Base-by-base conservation (phyloP, 148 eudicot genomes). In the Rheum nobile region DNA sequence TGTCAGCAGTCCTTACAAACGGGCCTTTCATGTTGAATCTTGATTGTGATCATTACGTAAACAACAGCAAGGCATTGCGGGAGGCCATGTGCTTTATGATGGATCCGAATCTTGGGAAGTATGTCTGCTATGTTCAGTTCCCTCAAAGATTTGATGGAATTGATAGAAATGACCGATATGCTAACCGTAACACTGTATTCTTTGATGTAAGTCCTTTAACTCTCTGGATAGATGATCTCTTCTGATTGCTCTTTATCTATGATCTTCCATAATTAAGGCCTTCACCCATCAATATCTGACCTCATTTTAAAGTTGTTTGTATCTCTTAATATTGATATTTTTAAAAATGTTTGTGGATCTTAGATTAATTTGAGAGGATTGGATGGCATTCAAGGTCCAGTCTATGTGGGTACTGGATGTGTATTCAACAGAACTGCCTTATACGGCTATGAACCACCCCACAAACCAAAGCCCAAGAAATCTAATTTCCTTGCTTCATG, bases 361-460 rank as follows among this genome's bases (percentile, higher is more conserved):
- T 71, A 84, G 86, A 84, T 81, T 2, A 84, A 84, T 42, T 74
- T 84, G 75, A 84, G 86, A 81, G 86, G 86, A 31, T 55, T 84
- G 74, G 86, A 84, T 72, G 86, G 86, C 65, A 77, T 84, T 65
- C 86, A 84, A 84, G 86, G 86, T 32, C 86, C 86, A 57, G 86
- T 84, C 6, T 84, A 84, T 81, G 86, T 84, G 72, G 86, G 86
- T 43, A 84, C 86, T 22, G 86, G 86, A 71, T 84, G 86, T 65
- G 86, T 84, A 63, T 84, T 84, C 84, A 84, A 84, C 72, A 76
- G 86, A 76, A 84, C 86, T 39, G 86, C 86, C 47, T 79, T 84
- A 76, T 84, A 84, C 57, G 86, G 86, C 50, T 84, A 84, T 46
- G 86, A 84, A 38, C 86, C 86, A 69, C 86, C 86, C 11, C 5